Percentiles rank a stretch among this genome's conserved stretches.
Evolutionary conservation across 2,329 filamentous ascomycete genomes (phyloP).

Genomic region (Sporothrix dimorphospora): DNA sequence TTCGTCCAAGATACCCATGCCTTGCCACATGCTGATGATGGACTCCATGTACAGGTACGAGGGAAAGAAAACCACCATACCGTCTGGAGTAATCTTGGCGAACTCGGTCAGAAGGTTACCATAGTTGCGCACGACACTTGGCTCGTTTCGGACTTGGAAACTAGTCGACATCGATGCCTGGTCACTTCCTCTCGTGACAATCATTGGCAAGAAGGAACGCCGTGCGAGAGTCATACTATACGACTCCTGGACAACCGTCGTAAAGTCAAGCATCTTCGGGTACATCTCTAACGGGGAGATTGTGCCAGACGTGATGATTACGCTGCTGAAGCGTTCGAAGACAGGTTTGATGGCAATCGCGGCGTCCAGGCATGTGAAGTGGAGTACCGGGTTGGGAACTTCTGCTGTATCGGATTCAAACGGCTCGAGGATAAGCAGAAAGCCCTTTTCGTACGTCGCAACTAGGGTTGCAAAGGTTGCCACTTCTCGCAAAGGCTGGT

Average conservation of each 20-base stretch:
- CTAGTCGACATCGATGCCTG: conserved; percentile 91
- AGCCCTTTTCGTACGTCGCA: conserved; percentile 95
- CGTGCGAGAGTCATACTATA: conserved; percentile 96
- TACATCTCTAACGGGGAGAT: conserved; percentile 99
- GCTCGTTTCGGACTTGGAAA: conserved; percentile 94
- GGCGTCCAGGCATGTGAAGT: conserved; percentile 95
- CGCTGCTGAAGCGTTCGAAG: conserved; percentile 95
- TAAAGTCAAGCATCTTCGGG: conserved; percentile 95
- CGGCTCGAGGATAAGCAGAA: conserved; percentile 93
- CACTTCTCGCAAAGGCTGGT: conserved; percentile 93
- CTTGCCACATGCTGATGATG: conserved; percentile 99
- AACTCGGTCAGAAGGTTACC: conserved; percentile 93
- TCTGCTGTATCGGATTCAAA: conserved; percentile 95
- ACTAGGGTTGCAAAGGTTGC: conserved; percentile 96
- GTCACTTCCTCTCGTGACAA: conserved; percentile 92
- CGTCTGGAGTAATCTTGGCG: conserved; percentile 92
- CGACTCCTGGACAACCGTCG: conserved; percentile 91
- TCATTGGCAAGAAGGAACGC: conserved; percentile 95
- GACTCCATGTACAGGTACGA: conserved; percentile 99
- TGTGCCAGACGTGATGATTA: conserved; percentile 97
- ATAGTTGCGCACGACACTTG: conserved; percentile 95
- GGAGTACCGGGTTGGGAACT: conserved; percentile 93
- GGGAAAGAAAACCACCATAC: conserved; percentile 98
- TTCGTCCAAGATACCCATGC: conserved; percentile 95
- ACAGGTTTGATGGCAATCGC: conserved; percentile 98